phyloP scores from a whole-genome alignment of 31 red algal genomes.

The Odonthalia washingtoniensis region DNA sequence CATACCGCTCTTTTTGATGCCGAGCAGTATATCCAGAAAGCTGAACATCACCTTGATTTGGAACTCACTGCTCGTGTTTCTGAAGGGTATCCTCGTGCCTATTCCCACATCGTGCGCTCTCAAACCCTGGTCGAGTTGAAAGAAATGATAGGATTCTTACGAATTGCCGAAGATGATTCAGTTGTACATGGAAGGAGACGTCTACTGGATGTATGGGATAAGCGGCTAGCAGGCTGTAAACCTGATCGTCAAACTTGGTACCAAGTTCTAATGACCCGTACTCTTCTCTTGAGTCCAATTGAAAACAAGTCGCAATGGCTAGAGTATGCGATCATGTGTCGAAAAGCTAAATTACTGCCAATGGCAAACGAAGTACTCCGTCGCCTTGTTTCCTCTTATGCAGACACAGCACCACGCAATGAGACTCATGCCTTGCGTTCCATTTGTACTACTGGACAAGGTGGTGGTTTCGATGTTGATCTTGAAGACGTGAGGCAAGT shows the following conservation, averaged over 20 bases:
- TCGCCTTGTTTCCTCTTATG: too few species aligned
- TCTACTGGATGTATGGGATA: conserved; percentile 70
- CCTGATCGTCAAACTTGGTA: conserved; percentile 92
- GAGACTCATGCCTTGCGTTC: too few species aligned
- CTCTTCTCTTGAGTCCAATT: conserved; percentile 76
- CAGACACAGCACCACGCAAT: too few species aligned
- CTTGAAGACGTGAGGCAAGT: conserved; percentile 42
- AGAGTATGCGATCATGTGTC: conserved; percentile 90
- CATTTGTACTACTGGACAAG: neutral
- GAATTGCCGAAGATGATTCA: conserved; percentile 46
- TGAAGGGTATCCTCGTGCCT: conserved; percentile 96
- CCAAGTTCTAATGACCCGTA: too few species aligned
- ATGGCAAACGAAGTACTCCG: too few species aligned
- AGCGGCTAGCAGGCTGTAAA: conserved; percentile 76
- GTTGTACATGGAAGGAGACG: too few species aligned
- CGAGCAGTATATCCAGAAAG: conserved; percentile 55
- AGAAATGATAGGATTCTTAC: conserved; percentile 79
- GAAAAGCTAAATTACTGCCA: too few species aligned
- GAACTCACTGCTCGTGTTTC: conserved; percentile 84
- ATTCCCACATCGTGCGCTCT: conserved; percentile 80
- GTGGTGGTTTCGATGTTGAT: neutral
- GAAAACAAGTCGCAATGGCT: conserved; percentile 85
- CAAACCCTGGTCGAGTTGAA: conserved; percentile 93
- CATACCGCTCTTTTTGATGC: too few species aligned
- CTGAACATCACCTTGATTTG: conserved; percentile 77